Percentiles rank a stretch among this genome's conserved stretches.
Evolutionary conservation across 2,329 filamentous ascomycete genomes (phyloP).

Genomic region (Trichoderma asperellum): DNA sequence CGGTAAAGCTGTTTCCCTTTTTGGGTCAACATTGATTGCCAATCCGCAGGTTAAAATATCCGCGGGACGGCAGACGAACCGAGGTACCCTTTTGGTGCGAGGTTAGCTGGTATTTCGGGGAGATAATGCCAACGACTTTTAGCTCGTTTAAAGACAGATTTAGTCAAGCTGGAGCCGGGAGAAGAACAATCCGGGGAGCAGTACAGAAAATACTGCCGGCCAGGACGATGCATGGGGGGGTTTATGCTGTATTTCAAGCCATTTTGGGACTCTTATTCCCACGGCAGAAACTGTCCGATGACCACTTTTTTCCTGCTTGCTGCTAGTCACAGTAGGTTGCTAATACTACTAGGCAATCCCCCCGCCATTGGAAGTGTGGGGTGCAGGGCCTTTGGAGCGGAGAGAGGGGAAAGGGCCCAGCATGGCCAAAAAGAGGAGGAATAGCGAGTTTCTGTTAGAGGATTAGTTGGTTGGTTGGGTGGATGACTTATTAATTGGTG

Average conservation of each 20-base stretch:
- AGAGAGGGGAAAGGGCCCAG: neutral
- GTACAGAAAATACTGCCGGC: neutral
- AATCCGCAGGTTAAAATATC: neutral
- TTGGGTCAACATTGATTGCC: neutral
- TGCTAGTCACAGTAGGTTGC: neutral
- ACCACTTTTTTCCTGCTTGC: neutral
- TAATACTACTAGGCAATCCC: neutral
- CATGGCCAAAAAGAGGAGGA: neutral
- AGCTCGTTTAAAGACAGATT: neutral
- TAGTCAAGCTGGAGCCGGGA: neutral
- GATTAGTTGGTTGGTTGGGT: neutral
- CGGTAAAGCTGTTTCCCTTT: neutral
- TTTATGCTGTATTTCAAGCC: neutral
- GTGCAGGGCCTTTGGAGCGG: neutral
- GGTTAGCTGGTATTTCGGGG: neutral
- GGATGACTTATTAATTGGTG: neutral
- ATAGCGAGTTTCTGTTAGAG: neutral
- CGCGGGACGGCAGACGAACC: neutral
- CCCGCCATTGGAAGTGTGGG: neutral
- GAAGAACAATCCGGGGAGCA: neutral
- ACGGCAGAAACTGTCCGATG: neutral
- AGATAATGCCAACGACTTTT: neutral
- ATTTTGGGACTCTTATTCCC: neutral
- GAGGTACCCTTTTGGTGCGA: neutral
- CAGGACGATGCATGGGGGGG: neutral